Percentiles rank a stretch among this genome's conserved stretches.
Conservation (phyloP, 352 stramenopile genomes). For the Phytophthora hybrid region DNA sequence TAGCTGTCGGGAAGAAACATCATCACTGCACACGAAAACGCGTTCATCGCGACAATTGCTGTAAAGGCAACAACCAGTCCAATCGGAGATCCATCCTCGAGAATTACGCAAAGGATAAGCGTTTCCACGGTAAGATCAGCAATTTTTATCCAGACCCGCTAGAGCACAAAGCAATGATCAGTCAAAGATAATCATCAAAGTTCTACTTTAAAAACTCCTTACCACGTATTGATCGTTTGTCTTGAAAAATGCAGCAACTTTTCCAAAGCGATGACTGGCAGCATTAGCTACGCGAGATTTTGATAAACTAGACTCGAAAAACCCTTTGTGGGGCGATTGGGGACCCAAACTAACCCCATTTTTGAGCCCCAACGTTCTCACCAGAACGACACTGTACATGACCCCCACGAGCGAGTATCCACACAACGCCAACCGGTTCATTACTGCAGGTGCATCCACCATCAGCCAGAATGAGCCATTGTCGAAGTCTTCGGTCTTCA, state of each 20-base stretch:
- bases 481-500: conserved; percentile 29
- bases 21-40: conserved; percentile 5
- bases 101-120: neutral
- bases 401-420: conserved; percentile 6
- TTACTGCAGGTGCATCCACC: neutral
- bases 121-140: neutral
- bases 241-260: neutral
- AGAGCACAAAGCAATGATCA: neutral
- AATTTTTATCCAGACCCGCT: conserved; percentile 19
- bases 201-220: neutral
- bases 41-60: conserved; percentile 4
- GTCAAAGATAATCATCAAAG: neutral
- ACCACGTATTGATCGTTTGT: neutral
- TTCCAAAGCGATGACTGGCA: neutral
- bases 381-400: neutral
- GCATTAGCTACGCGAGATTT: neutral
- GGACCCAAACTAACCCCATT: neutral
- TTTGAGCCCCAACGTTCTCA: neutral
- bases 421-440: neutral
- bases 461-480: conserved; percentile 40
- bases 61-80: conserved; percentile 10
- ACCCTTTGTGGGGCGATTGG: neutral
- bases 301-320: neutral
- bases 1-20: conserved; percentile 8
- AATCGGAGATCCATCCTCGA: conserved; percentile 14